A percentile compares a stretch with the other conserved stretches of the same genome.
These are phyloP conservation scores for Basidiobolus meristosporus DNA, from an alignment of 371 early-diverging fungal species.

Conservation along the genomic window DNA sequence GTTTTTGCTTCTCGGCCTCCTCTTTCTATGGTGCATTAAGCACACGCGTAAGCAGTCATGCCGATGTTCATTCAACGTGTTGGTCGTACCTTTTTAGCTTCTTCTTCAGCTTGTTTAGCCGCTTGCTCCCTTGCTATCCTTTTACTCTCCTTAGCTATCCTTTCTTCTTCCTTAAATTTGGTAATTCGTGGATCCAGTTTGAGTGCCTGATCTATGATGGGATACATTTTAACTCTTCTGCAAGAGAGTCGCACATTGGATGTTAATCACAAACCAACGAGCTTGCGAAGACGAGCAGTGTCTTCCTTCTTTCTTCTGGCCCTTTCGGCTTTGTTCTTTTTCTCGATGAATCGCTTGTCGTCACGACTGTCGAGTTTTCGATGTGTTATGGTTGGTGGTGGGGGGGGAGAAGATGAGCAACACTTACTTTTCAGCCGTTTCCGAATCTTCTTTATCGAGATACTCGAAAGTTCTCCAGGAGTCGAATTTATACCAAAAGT, in stretches of 20 bases:
- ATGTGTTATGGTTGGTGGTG: too few species aligned
- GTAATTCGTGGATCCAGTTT: constrained; percentile 76
- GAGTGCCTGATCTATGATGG: constrained; percentile 1
- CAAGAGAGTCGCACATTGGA: too few species aligned
- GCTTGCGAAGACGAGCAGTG: constrained; percentile 63
- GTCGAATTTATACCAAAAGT: constrained; percentile 90
- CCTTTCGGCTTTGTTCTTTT: constrained; percentile 88
- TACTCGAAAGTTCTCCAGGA: constrained; percentile 97
- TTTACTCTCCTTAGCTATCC: constrained; percentile 77
- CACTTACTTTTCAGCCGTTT: constrained; percentile 71
- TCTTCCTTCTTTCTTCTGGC: constrained; percentile 92
- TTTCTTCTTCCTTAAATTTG: constrained; percentile 68
- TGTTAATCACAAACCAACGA: too few species aligned
- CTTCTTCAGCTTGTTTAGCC: constrained; percentile 31
- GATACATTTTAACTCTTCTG: too few species aligned
- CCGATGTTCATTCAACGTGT: too few species aligned
- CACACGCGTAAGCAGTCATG: too few species aligned
- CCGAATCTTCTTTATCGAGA: constrained; percentile 90
- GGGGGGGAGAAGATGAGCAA: too few species aligned
- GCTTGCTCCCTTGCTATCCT: constrained; percentile 55
- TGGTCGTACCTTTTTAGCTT: constrained; percentile 17
- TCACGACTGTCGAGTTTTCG: too few species aligned
- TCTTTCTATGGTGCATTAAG: too few species aligned
- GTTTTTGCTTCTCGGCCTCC: too few species aligned
- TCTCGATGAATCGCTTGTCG: constrained; percentile 85